phyloP scores from a whole-genome alignment of 805 yeast genomes.

The Suhomyces tanzawaensis region DNA sequence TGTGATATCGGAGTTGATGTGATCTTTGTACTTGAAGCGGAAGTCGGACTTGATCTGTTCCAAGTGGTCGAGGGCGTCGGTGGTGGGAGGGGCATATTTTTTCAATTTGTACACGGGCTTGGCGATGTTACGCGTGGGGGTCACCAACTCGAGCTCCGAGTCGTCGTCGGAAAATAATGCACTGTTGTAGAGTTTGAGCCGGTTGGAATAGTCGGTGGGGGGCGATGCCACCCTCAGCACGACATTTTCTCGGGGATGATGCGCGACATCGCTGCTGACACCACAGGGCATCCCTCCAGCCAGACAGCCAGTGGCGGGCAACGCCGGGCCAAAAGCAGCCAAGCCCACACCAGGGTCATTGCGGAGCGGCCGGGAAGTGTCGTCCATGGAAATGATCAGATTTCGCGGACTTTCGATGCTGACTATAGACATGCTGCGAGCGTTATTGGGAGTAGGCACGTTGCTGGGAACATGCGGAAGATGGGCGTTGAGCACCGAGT shows the following conservation, averaged over 20 bases:
- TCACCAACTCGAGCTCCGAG: constrained; percentile 26
- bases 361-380: constrained; percentile 28
- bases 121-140: constrained; percentile 13
- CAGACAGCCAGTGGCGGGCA: no score
- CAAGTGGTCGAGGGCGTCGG: constrained; percentile 3
- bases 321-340: constrained; percentile 10
- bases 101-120: constrained; percentile 14
- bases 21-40: constrained; percentile 16
- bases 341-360: constrained; percentile 32
- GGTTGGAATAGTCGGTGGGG: constrained; percentile 1
- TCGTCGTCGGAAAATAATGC: constrained; percentile 34
- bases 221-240: neutral
- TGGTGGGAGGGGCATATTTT: constrained; percentile 2
- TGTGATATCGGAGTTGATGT: neutral
- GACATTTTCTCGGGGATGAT: neutral
- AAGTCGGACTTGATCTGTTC: constrained; percentile 21
- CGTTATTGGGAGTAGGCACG: constrained; percentile 17
- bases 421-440: constrained; percentile 35
- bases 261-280: neutral
- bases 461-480: constrained; percentile 2
- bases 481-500: constrained; percentile 2
- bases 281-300: neutral
- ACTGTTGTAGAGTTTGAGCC: constrained; percentile 1
- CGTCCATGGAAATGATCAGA: constrained; percentile 40
- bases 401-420: constrained; percentile 41